A percentile compares a stretch with the other conserved stretches of the same genome.
phyloP scores from a whole-genome alignment of 257 asterid species.

The Ilex asprella region DNA sequence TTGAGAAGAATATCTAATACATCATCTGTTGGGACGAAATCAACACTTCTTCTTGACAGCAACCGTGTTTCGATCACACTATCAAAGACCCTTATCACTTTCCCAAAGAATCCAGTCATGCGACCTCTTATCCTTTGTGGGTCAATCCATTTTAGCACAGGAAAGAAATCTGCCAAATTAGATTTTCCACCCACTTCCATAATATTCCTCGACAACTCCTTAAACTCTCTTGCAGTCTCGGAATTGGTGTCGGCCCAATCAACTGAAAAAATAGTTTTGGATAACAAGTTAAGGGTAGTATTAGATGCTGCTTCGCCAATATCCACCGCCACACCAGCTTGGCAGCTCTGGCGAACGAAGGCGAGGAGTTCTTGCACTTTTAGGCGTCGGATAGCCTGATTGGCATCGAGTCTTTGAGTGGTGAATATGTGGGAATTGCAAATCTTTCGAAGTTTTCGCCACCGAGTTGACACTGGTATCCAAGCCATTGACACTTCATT shows the following conservation, averaged over 20 bases:
- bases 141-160: background rate
- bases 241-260: slow-evolving; percentile 2
- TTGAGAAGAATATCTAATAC: slow-evolving; percentile 6
- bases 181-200: background rate
- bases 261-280: slow-evolving; percentile 2
- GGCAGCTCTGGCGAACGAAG: background rate
- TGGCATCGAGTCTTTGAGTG: slow-evolving; percentile 2
- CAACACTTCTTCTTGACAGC: background rate
- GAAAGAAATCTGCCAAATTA: slow-evolving; percentile 10
- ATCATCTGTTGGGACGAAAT: background rate
- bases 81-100: background rate
- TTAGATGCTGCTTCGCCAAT: slow-evolving; percentile 3
- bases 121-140: slow-evolving; percentile 1
- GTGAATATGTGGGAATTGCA: background rate
- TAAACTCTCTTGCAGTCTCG: background rate
- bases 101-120: background rate
- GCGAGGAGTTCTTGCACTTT: background rate
- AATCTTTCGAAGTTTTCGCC: slow-evolving; percentile 6
- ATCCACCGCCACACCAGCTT: background rate
- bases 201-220: background rate
- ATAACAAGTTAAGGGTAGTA: slow-evolving; percentile 2
- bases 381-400: background rate
- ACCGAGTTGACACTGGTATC: slow-evolving; percentile 3
- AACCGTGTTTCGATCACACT: slow-evolving; percentile 1
- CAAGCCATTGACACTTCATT: background rate